A percentile compares a stretch with the other conserved stretches of the same genome.
Conservation (phyloP, 768 basidiomycete genomes). For the Cytidiella melzeri region DNA sequence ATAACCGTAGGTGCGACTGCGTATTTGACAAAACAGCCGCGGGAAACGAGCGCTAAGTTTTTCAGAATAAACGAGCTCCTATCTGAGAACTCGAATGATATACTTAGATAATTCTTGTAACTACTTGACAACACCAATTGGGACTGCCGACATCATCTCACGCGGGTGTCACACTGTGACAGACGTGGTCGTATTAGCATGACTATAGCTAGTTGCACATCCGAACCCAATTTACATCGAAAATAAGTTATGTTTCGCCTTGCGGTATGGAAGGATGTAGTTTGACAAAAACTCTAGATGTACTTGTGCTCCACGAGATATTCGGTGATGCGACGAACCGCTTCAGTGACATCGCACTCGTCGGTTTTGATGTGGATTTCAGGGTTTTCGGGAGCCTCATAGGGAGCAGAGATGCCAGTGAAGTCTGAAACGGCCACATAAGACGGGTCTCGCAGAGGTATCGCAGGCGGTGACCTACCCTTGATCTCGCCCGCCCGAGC, state of each 20-base stretch:
- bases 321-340: constrained; percentile 70
- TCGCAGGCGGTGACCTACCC: constrained; percentile 41
- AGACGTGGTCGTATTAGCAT: not conserved
- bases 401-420: constrained; percentile 96
- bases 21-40: too few species aligned
- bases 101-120: too few species aligned
- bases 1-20: too few species aligned
- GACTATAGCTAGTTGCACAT: too few species aligned
- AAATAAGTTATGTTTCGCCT: too few species aligned
- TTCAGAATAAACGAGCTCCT: too few species aligned
- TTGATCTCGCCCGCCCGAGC: constrained; percentile 94
- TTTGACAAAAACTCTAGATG: constrained; percentile 29
- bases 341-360: constrained; percentile 67
- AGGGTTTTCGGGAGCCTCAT: constrained; percentile 79
- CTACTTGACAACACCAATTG: too few species aligned
- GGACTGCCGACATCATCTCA: too few species aligned
- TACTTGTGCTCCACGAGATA: constrained; percentile 70
- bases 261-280: not conserved
- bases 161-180: too few species aligned
- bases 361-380: constrained; percentile 93
- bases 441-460: not conserved
- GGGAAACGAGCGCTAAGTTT: too few species aligned
- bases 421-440: constrained; percentile 59
- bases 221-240: not conserved
- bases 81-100: too few species aligned